Conservation (phyloP, 2,329 filamentous ascomycete species). For the Diaporthe vaccinii region DNA sequence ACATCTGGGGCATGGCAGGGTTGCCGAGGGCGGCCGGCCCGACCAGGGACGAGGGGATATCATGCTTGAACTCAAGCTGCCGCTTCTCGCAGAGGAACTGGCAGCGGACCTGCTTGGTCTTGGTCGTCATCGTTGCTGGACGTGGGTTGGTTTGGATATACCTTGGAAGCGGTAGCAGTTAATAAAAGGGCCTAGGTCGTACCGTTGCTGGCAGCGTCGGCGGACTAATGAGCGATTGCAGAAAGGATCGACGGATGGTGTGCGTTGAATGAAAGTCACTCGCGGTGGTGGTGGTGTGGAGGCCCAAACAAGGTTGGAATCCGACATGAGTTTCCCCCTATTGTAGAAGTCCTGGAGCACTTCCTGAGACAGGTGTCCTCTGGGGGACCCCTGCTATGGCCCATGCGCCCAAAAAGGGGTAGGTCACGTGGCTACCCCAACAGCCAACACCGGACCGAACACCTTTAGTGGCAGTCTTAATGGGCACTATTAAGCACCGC, state of each 20-base stretch:
- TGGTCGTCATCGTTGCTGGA: slow-evolving; percentile 31
- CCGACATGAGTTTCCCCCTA: slow-evolving; percentile 15
- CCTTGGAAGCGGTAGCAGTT: background rate
- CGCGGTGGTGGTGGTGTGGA: slow-evolving; percentile 7
- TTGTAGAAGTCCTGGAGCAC: slow-evolving; percentile 15
- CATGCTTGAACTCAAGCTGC: slow-evolving; percentile 41
- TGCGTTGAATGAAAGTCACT: slow-evolving; percentile 10
- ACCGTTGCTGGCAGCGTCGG: background rate
- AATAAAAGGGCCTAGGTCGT: background rate
- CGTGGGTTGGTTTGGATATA: background rate
- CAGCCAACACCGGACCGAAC: slow-evolving; percentile 10
- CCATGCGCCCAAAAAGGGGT: slow-evolving; percentile 33
- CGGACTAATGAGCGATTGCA: slow-evolving; percentile 28
- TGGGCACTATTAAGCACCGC: slow-evolving; percentile 4
- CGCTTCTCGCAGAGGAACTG: slow-evolving; percentile 42
- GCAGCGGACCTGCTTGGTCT: slow-evolving; percentile 39
- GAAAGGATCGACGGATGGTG: slow-evolving; percentile 28
- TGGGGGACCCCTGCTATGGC: slow-evolving; percentile 13
- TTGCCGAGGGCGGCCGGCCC: slow-evolving; percentile 38
- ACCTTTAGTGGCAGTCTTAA: background rate
- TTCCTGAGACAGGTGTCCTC: slow-evolving; percentile 34
- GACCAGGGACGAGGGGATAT: slow-evolving; percentile 38
- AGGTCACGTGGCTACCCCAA: slow-evolving; percentile 37
- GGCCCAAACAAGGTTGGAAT: background rate
- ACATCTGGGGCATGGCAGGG: slow-evolving; percentile 41